A percentile compares a stretch with the other conserved stretches of the same genome.
These are phyloP conservation scores for Saccharomycopsis amapae DNA, from an alignment of 805 yeast species.

Conservation along the genomic window DNA sequence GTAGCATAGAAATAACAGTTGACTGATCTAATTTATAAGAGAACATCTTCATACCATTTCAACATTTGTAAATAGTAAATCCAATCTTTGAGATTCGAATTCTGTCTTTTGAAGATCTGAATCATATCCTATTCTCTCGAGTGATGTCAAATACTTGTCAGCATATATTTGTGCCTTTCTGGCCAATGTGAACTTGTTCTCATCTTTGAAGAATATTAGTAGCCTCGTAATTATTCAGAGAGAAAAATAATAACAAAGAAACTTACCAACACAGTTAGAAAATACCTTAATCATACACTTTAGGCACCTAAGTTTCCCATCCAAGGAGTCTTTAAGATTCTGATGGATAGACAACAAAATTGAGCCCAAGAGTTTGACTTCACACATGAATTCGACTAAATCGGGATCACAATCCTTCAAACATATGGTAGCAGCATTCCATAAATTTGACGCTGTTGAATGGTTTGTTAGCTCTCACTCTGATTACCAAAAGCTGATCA, in stretches of 20 bases:
- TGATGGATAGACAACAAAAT: not conserved
- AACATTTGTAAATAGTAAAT: not conserved
- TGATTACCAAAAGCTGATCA: too few species aligned
- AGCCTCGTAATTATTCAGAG: too few species aligned
- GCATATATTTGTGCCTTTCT: not conserved
- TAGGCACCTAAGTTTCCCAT: not conserved
- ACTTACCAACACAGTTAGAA: too few species aligned
- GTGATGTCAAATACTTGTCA: not conserved
- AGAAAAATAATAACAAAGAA: too few species aligned
- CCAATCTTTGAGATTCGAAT: not conserved
- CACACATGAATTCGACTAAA: not conserved
- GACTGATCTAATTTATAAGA: too few species aligned
- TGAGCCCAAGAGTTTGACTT: not conserved
- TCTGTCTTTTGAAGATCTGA: not conserved
- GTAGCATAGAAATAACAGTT: too few species aligned
- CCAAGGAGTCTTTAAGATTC: not conserved
- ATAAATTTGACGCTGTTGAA: not conserved
- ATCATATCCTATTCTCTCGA: not conserved
- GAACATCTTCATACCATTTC: too few species aligned
- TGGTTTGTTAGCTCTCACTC: too few species aligned
- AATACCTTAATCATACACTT: not conserved
- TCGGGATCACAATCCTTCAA: not conserved
- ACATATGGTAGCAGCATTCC: conserved; percentile 1
- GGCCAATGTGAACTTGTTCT: not conserved
- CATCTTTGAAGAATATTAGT: too few species aligned